phyloP scores from a whole-genome alignment of 257 asterid genomes.

The Rubia yunnanensis region DNA sequence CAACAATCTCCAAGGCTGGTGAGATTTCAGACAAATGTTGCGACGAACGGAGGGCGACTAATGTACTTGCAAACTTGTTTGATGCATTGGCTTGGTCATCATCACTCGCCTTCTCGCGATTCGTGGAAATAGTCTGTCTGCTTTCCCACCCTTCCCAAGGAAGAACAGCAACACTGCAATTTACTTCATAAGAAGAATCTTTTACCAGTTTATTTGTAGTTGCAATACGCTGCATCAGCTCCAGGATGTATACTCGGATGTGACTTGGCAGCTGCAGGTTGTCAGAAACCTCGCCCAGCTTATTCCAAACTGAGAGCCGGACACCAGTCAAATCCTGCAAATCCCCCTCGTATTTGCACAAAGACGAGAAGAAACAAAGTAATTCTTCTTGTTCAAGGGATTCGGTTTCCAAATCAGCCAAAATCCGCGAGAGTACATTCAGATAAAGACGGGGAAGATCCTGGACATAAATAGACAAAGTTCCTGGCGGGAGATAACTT shows the following conservation, averaged over 20 bases:
- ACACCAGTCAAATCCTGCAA: constrained; percentile 48
- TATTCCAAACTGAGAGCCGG: constrained; percentile 68
- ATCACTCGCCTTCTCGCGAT: constrained; percentile 21
- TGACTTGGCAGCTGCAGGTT: constrained; percentile 62
- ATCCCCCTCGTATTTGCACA: constrained; percentile 71
- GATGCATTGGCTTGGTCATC: constrained; percentile 35
- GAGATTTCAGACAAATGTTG: constrained; percentile 63
- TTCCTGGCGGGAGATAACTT: constrained; percentile 29
- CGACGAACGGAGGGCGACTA: constrained; percentile 85
- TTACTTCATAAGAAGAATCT: constrained; percentile 27
- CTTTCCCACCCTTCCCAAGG: constrained; percentile 94
- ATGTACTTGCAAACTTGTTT: constrained; percentile 47
- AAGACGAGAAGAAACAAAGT: constrained; percentile 51
- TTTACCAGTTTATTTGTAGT: constrained; percentile 40
- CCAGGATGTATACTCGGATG: constrained; percentile 61
- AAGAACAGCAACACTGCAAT: constrained; percentile 35
- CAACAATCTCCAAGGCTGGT: constrained; percentile 46
- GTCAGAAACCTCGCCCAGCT: constrained; percentile 56
- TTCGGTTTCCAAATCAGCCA: constrained; percentile 51
- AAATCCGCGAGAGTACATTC: constrained; percentile 45
- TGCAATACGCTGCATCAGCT: constrained; percentile 78
- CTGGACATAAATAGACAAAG: constrained; percentile 30
- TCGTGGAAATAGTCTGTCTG: constrained; percentile 28
- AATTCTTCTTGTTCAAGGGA: constrained; percentile 34
- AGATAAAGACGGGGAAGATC: constrained; percentile 65